Evolutionary conservation across 2,329 filamentous ascomycete genomes (phyloP).

Genomic region (Aspergillus sp.): DNA sequence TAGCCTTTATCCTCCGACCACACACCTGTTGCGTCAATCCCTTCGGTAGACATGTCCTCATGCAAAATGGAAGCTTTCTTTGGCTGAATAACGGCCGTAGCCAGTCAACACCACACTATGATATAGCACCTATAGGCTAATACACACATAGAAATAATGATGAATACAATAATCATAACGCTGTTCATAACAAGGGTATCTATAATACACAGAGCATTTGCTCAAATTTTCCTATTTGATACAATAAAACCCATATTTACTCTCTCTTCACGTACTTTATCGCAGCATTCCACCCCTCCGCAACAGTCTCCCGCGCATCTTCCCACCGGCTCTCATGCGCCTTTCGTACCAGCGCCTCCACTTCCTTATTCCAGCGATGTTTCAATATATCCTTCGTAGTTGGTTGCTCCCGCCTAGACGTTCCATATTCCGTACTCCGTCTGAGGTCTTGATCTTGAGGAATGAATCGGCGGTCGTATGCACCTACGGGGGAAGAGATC

Average conservation of each 20-base stretch:
- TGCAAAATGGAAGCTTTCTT: no score
- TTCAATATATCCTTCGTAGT: slow-evolving; percentile 62
- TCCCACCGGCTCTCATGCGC: slow-evolving; percentile 62
- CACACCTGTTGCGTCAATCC: no score
- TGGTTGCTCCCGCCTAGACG: slow-evolving; percentile 19
- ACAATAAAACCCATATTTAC: slow-evolving; percentile 10
- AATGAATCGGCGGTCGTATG: slow-evolving; percentile 26
- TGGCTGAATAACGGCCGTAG: background rate
- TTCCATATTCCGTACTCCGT: slow-evolving; percentile 7
- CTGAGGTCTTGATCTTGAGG: slow-evolving; percentile 8
- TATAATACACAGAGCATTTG: background rate
- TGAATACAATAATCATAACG: slow-evolving; percentile 5
- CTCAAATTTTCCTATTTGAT: background rate
- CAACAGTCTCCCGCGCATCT: slow-evolving; percentile 43
- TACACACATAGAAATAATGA: slow-evolving; percentile 1
- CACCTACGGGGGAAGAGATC: slow-evolving; percentile 28
- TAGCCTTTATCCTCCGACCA: background rate
- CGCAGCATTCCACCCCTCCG: slow-evolving; percentile 49
- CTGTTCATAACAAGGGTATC: slow-evolving; percentile 2
- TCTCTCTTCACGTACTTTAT: slow-evolving; percentile 26
- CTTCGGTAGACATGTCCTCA: no score
- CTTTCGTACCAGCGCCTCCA: slow-evolving; percentile 60
- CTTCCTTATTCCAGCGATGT: slow-evolving; percentile 70
- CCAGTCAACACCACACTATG: background rate
- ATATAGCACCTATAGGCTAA: background rate